Conservation (phyloP, 345 rosid species). For the Theobroma cacao region DNA sequence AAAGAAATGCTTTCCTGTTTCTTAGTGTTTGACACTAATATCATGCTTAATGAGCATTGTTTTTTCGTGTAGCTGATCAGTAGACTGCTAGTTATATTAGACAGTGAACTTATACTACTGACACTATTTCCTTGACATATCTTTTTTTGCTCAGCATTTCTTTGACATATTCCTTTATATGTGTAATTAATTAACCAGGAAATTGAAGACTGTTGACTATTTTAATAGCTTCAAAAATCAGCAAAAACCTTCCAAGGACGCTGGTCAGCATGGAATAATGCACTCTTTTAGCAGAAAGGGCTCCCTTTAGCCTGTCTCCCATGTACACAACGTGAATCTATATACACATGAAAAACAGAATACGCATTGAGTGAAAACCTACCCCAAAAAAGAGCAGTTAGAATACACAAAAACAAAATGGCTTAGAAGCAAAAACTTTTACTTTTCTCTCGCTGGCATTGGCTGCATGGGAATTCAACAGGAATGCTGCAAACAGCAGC, state of each 20-base stretch:
- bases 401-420: too few species aligned
- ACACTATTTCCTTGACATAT: too few species aligned
- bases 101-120: too few species aligned
- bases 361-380: neutral
- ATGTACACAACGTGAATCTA: conserved; percentile 42
- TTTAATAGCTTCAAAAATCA: neutral
- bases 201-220: neutral
- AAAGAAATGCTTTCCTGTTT: neutral
- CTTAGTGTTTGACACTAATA: neutral
- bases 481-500: neutral
- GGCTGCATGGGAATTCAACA: neutral
- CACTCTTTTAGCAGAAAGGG: neutral
- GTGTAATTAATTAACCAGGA: neutral
- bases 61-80: neutral
- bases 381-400: neutral
- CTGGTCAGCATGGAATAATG: conserved; percentile 36
- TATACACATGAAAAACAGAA: neutral
- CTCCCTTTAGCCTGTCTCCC: conserved; percentile 31
- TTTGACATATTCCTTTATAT: neutral
- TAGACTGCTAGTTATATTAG: too few species aligned
- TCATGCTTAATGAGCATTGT: neutral
- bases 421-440: neutral
- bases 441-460: neutral
- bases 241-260: conserved; percentile 35
- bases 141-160: too few species aligned